phyloP scores from a whole-genome alignment of 2,329 filamentous ascomycete genomes.

The Calonectria ilicicola region DNA sequence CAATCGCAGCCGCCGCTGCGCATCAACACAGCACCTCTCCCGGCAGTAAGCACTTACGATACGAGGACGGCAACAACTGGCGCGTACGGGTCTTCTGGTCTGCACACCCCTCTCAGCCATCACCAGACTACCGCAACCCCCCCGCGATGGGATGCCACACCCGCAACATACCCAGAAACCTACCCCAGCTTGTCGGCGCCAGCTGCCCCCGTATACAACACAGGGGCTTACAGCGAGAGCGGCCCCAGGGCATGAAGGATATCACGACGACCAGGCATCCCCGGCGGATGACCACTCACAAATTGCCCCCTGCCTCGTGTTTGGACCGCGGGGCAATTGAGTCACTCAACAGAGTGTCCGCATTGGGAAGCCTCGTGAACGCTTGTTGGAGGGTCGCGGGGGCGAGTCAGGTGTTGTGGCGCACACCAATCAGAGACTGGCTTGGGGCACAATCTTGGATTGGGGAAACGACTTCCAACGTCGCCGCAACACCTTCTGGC shows the following conservation, averaged over 20 bases:
- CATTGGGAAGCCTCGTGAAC: constrained; percentile 49
- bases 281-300: constrained; percentile 36
- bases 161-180: constrained; percentile 52
- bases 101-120: constrained; percentile 55
- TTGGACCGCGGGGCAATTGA: constrained; percentile 25
- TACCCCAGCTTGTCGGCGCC: constrained; percentile 54
- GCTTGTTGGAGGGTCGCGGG: constrained; percentile 42
- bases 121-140: constrained; percentile 52
- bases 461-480: not conserved
- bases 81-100: constrained; percentile 54
- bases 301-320: constrained; percentile 35
- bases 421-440: constrained; percentile 50
- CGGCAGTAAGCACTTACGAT: constrained; percentile 56
- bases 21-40: constrained; percentile 52
- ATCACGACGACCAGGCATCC: constrained; percentile 26
- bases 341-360: constrained; percentile 33
- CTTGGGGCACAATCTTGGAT: constrained; percentile 36
- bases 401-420: constrained; percentile 53
- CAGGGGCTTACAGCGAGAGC: constrained; percentile 56
- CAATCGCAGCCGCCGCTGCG: constrained; percentile 49
- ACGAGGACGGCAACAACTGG: constrained; percentile 46
- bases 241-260: constrained; percentile 55
- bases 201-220: constrained; percentile 54
- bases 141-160: constrained; percentile 55
- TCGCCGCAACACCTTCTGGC: constrained; percentile 25